Conservation (phyloP, 495 filamentous ascomycete genomes). For the Astrothelium macrocarpum region DNA sequence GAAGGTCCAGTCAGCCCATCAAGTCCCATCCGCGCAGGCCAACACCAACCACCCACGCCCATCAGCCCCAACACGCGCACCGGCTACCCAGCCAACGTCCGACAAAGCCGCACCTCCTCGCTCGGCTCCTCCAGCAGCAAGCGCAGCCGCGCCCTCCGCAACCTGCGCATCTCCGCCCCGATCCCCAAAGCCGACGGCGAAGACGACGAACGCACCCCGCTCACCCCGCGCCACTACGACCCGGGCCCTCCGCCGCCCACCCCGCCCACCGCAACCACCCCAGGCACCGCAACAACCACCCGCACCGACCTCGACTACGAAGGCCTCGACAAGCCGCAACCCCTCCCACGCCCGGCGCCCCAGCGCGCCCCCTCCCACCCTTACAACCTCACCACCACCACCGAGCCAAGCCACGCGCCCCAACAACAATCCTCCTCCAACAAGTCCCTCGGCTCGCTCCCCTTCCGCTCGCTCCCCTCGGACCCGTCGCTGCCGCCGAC, state of each 20-base stretch:
- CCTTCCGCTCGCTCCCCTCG: conserved; percentile 21
- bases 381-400: conserved; percentile 13
- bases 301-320: conserved; percentile 21
- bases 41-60: conserved; percentile 4
- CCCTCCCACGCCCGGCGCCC: conserved; percentile 27
- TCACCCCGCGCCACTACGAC: conserved; percentile 50
- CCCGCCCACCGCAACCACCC: conserved; percentile 24
- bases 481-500: not conserved
- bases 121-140: conserved; percentile 37
- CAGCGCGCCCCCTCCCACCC: conserved; percentile 18
- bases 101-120: conserved; percentile 26
- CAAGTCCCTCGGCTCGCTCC: conserved; percentile 18
- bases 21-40: conserved; percentile 15
- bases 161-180: conserved; percentile 50
- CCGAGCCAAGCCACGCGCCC: conserved; percentile 19
- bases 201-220: conserved; percentile 43
- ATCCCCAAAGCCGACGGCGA: conserved; percentile 33
- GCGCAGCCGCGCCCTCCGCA: conserved; percentile 37
- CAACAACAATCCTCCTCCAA: conserved; percentile 33
- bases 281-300: conserved; percentile 10
- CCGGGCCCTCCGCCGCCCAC: conserved; percentile 45
- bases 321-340: conserved; percentile 26
- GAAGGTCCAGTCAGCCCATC: conserved; percentile 11
- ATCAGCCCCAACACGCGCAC: conserved; percentile 15
- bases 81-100: conserved; percentile 11